Percentiles rank a stretch among this genome's conserved stretches.
Evolutionary conservation across 306 rosid species (phyloP).

Genomic region (Acacia melanoxylon): DNA sequence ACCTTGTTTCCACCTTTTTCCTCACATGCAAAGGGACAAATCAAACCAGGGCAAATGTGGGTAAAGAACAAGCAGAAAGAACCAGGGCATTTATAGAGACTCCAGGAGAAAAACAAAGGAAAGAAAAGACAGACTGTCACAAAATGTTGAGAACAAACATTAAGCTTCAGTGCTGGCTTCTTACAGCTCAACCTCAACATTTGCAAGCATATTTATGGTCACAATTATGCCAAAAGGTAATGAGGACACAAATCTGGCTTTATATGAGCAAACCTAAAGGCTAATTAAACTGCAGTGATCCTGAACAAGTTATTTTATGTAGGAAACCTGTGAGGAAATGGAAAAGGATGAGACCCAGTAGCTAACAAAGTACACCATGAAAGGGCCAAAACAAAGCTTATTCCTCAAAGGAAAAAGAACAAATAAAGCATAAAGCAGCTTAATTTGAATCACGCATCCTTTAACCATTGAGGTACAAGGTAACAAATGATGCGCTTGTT

Average conservation of each 20-base stretch:
- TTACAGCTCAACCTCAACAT: neutral
- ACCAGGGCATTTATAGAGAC: neutral
- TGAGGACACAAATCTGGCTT: conserved; percentile 2
- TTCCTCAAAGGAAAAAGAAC: neutral
- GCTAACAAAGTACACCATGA: conserved; percentile 12
- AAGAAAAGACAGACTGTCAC: neutral
- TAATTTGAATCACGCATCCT: neutral
- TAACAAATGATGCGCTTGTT: neutral
- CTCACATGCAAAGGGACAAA: too few species aligned
- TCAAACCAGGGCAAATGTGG: neutral
- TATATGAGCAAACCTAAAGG: conserved; percentile 5
- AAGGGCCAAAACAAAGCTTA: neutral
- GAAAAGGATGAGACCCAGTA: conserved; percentile 12
- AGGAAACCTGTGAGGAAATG: neutral
- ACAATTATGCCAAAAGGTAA: neutral
- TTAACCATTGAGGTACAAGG: conserved; percentile 8
- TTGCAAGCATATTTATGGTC: neutral
- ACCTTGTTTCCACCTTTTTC: too few species aligned
- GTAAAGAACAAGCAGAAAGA: neutral
- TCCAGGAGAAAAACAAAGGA: neutral
- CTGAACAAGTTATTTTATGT: neutral
- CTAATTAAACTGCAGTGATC: neutral
- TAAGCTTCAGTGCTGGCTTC: neutral
- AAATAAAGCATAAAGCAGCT: neutral
- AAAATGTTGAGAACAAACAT: neutral